Evolutionary conservation across 768 basidiomycete genomes (phyloP).

Genomic region (Lactarius trivialis): DNA sequence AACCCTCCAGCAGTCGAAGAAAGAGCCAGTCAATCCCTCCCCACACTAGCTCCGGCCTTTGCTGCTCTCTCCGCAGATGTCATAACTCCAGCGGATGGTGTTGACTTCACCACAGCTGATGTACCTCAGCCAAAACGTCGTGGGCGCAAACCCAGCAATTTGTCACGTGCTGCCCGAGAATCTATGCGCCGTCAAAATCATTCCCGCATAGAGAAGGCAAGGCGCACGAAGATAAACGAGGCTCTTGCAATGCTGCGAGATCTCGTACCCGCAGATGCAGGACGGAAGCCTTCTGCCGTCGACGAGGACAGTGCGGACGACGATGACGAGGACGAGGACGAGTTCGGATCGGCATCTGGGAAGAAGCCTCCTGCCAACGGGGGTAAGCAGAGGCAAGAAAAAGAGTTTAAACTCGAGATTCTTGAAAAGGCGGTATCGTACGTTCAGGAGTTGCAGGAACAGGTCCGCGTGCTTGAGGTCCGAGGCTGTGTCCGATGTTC

Average conservation of each 20-base stretch:
- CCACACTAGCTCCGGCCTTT: constrained; percentile 23
- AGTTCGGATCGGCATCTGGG: background rate
- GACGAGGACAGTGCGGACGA: constrained; percentile 38
- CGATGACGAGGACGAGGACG: constrained; percentile 27
- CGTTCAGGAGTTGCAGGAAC: constrained; percentile 24
- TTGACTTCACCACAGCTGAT: constrained; percentile 26
- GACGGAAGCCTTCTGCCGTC: constrained; percentile 31
- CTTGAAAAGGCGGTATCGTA: constrained; percentile 22
- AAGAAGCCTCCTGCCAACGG: constrained; percentile 11
- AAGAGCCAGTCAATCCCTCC: constrained; percentile 5
- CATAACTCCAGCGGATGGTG: constrained; percentile 21
- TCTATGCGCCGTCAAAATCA: constrained; percentile 89
- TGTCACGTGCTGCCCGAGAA: constrained; percentile 75
- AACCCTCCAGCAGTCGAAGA: background rate
- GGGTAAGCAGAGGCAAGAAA: constrained; percentile 17
- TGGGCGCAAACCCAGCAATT: constrained; percentile 61
- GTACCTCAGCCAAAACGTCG: constrained; percentile 48
- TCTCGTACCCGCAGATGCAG: constrained; percentile 53
- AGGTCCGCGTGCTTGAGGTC: constrained; percentile 18
- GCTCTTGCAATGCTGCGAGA: constrained; percentile 70
- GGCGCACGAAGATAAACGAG: constrained; percentile 94
- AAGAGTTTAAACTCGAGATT: constrained; percentile 25
- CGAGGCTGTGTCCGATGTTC: constrained; percentile 12
- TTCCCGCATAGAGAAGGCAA: constrained; percentile 87
- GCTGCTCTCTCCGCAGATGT: background rate